Base-by-base conservation (phyloP, 2,329 filamentous ascomycete species). In the Boeremia lycopersici region DNA sequence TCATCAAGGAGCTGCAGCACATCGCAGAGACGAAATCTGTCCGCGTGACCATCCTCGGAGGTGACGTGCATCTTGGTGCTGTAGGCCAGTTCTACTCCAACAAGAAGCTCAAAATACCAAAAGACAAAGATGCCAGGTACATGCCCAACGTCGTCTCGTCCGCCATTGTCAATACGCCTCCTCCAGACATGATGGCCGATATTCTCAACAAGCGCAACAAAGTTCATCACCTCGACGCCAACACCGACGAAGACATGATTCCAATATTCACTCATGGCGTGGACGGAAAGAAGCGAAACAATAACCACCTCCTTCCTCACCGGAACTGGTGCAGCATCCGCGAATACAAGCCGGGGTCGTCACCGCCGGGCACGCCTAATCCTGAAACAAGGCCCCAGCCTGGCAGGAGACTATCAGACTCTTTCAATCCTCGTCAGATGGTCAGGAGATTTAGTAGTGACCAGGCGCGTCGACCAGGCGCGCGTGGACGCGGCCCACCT, bases 141-240 rank as follows among this genome's bases (percentile, higher is more conserved):
- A 99, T 99, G 89, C 90, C 92, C 4, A 99, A 99, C 67, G 79
- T 99, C 56, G 87, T 98, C 63, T 96, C 92, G 1, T 97, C 93
- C 0, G 92, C 93, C 11, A 98, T 99, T 70, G 93, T 89, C 65
- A 97, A 99, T 71, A 87, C 89, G 12, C 95, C 96, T 5, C 91
- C 93, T 15, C 89, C 93, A 0, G 90, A 95, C 47, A 80, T 96
- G 68, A 83, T 98, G 79, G 91, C 91, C 5, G 93, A 99, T 74
- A 84, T 96, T 46, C 83, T 99, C 57, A 97, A 98, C 79, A 95
- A 90, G 78, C 86, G 95, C 26, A 97, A 97, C 79, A 97, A 85
- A 57, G 74, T 86, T 25, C 85, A 88, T 65, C 83, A 86, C 65
- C 75, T 88, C 43, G 84, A 88, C 66, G 73, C 76, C 0, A 81